phyloP scores from a whole-genome alignment of 2,329 filamentous ascomycete genomes.

The Colletotrichum spaethianum region DNA sequence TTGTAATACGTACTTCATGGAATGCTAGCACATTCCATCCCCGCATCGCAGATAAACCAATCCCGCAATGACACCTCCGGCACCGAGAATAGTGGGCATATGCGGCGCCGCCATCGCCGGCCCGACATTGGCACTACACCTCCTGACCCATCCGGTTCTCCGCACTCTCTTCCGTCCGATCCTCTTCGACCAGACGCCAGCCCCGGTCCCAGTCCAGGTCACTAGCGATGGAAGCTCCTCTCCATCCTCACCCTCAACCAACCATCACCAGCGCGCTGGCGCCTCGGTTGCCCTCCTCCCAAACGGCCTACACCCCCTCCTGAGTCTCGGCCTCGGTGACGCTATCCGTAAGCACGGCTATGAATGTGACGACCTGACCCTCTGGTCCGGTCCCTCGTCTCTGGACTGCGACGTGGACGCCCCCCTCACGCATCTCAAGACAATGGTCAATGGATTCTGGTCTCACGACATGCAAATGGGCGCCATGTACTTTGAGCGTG shows the following conservation, averaged over 20 bases:
- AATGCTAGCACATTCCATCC: neutral
- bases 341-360: conserved; percentile 28
- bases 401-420: neutral
- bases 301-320: conserved; percentile 44
- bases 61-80: neutral
- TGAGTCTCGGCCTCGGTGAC: conserved; percentile 41
- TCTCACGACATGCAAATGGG: conserved; percentile 43
- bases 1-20: neutral
- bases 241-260: neutral
- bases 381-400: conserved; percentile 16
- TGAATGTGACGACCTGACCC: conserved; percentile 21
- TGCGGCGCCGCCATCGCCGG: conserved; percentile 40
- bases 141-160: conserved; percentile 41
- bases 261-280: conserved; percentile 36
- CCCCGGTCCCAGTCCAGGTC: neutral
- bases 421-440: conserved; percentile 4
- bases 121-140: conserved; percentile 41
- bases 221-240: neutral
- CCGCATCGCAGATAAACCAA: neutral
- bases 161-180: conserved; percentile 32
- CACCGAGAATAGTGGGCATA: conserved; percentile 35
- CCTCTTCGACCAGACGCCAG: conserved; percentile 32
- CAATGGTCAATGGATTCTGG: conserved; percentile 41
- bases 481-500: conserved; percentile 44
- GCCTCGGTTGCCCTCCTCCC: conserved; percentile 45